Percentiles rank a stretch among this genome's conserved stretches.
These are phyloP conservation scores for Astrephomene gubernaculifera DNA, from an alignment of 139 green algal genomes.

Conservation along the genomic window DNA sequence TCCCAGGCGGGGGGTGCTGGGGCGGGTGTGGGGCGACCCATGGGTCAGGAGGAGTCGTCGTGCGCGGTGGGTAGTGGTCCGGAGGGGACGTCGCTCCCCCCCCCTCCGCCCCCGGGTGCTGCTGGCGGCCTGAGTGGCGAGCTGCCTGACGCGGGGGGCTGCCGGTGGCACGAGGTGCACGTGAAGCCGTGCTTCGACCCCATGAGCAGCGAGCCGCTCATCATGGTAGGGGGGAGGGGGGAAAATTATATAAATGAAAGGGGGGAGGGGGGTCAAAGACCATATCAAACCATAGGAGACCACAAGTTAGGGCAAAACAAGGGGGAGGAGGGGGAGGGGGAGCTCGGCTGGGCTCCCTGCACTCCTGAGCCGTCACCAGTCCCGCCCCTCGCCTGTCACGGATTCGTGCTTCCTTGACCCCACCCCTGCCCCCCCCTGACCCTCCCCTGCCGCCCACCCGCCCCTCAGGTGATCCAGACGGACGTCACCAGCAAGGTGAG, in stretches of 20 bases:
- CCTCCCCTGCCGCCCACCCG: too few relatives aligned
- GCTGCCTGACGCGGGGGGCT: too few relatives aligned
- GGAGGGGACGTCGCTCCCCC: not conserved
- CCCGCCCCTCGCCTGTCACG: too few relatives aligned
- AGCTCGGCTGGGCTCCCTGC: too few relatives aligned
- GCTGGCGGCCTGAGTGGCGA: not conserved
- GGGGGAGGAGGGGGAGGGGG: too few relatives aligned
- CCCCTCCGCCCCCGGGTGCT: too few relatives aligned
- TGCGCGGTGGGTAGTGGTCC: not conserved
- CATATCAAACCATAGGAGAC: too few relatives aligned
- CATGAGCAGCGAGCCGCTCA: constrained; percentile 1
- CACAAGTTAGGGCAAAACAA: too few relatives aligned
- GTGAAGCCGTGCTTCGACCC: constrained; percentile 25
- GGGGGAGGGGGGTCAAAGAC: not conserved
- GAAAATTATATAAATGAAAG: not conserved
- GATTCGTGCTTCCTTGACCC: too few relatives aligned
- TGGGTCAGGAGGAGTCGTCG: too few relatives aligned
- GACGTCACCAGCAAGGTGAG: constrained; percentile 33
- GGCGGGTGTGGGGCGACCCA: not conserved
- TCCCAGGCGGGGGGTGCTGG: not conserved
- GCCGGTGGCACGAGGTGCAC: constrained; percentile 6
- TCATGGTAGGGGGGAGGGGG: not conserved
- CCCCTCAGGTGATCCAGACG: constrained; percentile 31
- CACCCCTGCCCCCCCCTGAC: too few relatives aligned
- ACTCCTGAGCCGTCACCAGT: too few relatives aligned